Conservation (phyloP, 192 early-diverging fungal genomes). For the Phlyctochytrium planicorne region DNA sequence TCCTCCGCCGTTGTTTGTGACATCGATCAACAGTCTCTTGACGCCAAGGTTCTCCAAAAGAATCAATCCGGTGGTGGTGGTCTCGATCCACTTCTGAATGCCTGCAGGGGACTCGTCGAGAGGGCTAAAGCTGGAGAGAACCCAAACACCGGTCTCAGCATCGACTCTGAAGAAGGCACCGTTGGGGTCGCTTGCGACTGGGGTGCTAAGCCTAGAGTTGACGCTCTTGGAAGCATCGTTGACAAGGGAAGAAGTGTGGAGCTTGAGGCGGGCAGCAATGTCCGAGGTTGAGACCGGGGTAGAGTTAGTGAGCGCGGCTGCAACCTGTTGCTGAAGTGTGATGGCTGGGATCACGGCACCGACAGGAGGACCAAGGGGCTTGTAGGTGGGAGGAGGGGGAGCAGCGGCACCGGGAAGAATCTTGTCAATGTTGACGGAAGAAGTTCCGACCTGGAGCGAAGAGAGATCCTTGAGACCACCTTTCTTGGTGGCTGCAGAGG, state of each 20-base stretch:
- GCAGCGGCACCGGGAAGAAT: neutral
- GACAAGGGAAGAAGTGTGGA: neutral
- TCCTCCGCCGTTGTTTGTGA: slow-evolving; percentile 36
- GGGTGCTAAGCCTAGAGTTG: neutral
- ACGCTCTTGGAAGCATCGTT: neutral
- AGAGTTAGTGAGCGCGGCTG: neutral
- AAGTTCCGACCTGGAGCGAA: too few species aligned
- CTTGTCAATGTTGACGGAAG: neutral
- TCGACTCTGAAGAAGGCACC: slow-evolving; percentile 20
- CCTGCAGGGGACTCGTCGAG: neutral
- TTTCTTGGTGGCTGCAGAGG: neutral
- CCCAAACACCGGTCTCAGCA: slow-evolving; percentile 22
- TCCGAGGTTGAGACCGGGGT: neutral
- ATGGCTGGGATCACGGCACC: neutral
- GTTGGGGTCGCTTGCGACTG: neutral
- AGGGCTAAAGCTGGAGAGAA: slow-evolving; percentile 11
- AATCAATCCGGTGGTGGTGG: slow-evolving; percentile 24
- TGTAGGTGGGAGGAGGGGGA: neutral
- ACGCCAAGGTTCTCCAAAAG: slow-evolving; percentile 29
- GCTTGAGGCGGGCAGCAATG: neutral
- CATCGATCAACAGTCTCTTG: slow-evolving; percentile 31
- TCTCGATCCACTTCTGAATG: slow-evolving; percentile 13
- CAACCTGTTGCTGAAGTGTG: neutral
- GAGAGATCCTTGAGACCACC: too few species aligned
- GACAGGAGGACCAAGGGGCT: neutral